Conservation (phyloP, 345 rosid genomes). For the Noccaea bulbosa region DNA sequence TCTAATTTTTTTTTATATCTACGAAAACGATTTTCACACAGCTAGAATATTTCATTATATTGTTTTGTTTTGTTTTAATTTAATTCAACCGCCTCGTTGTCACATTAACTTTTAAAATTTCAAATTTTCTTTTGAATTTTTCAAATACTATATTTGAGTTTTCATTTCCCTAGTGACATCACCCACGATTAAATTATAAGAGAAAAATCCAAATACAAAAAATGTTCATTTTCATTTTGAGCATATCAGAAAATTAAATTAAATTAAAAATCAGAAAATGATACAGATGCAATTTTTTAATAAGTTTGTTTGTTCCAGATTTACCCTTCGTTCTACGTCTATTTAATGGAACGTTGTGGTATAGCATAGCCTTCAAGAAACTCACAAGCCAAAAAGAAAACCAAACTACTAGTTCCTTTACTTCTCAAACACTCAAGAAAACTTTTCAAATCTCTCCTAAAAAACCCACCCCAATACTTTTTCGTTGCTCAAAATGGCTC, state of each 20-base stretch:
- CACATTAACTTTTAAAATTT: background rate
- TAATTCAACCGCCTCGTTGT: background rate
- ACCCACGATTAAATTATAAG: background rate
- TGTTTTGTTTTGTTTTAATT: background rate
- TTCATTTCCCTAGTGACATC: constrained; percentile 21
- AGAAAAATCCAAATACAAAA: background rate
- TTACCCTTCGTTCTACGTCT: constrained; percentile 33
- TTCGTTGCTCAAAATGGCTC: constrained; percentile 49
- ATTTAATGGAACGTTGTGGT: constrained; percentile 30
- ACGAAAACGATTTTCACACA: background rate
- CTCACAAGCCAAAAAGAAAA: constrained; percentile 31
- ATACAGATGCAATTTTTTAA: background rate
- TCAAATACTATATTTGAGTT: constrained; percentile 1
- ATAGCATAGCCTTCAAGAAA: background rate
- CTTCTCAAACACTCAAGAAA: constrained; percentile 39
- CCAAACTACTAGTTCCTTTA: constrained; percentile 9
- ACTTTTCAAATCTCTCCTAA: constrained; percentile 4
- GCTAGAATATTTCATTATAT: background rate
- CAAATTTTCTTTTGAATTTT: background rate
- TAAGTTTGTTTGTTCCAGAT: constrained; percentile 19
- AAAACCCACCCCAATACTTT: constrained; percentile 7
- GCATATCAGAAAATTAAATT: no score
- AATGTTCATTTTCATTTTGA: background rate
- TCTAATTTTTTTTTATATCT: background rate
- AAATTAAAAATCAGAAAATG: background rate